phyloP scores from a whole-genome alignment of 768 basidiomycete genomes.

The Flagelloscypha sp. region DNA sequence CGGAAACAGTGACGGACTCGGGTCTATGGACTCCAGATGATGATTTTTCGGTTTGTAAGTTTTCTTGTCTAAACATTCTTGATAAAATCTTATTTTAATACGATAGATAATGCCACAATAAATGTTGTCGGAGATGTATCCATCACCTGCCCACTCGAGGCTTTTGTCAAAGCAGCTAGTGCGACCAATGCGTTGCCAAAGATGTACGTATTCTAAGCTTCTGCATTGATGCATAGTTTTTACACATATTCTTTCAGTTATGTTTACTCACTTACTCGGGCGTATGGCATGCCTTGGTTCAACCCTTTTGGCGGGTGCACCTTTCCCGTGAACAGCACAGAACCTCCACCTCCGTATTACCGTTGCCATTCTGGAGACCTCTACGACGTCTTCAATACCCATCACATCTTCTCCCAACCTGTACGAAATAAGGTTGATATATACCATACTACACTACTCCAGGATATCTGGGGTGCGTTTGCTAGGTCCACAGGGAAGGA shows the following conservation, averaged over 20 bases:
- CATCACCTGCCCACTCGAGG: slow-evolving; percentile 11
- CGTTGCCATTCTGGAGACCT: slow-evolving; percentile 26
- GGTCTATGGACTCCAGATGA: slow-evolving; percentile 10
- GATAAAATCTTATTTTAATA: not conserved
- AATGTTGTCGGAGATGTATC: slow-evolving; percentile 7
- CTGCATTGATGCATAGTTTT: not conserved
- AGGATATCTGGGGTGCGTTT: slow-evolving; percentile 3
- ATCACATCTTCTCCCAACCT: slow-evolving; percentile 14
- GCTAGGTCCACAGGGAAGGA: slow-evolving; percentile 1
- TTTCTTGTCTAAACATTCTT: not conserved
- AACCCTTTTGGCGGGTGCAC: slow-evolving; percentile 12
- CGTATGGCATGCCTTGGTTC: slow-evolving; percentile 11
- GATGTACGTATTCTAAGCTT: slow-evolving; percentile 5
- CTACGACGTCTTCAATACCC: slow-evolving; percentile 21
- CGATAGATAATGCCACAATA: slow-evolving; percentile 11
- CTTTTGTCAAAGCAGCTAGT: slow-evolving; percentile 8
- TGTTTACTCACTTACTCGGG: slow-evolving; percentile 12
- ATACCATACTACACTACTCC: no score
- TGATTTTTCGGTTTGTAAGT: slow-evolving; percentile 11
- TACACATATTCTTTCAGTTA: slow-evolving; percentile 7
- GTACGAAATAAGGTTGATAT: slow-evolving; percentile 11
- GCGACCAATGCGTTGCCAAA: slow-evolving; percentile 10
- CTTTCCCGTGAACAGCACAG: slow-evolving; percentile 12
- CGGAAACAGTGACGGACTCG: slow-evolving; percentile 6
- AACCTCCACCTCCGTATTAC: not conserved